phyloP scores from a whole-genome alignment of 2,329 filamentous ascomycete species.

The Emmonsiellopsis sp. region DNA sequence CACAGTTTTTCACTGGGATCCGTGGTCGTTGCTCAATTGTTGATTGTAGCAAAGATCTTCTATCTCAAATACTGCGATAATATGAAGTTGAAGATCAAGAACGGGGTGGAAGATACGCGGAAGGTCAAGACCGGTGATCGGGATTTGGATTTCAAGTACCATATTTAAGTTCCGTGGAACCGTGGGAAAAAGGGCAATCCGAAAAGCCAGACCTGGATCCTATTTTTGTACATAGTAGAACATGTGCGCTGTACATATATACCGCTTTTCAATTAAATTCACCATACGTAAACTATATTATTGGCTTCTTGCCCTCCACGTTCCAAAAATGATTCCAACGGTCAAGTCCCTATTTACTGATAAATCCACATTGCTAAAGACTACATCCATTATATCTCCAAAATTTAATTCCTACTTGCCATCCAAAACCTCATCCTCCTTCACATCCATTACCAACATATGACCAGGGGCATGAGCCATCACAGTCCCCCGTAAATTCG shows the following conservation, averaged over 20 bases:
- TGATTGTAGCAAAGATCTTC: conserved; percentile 33
- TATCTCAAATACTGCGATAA: conserved; percentile 38
- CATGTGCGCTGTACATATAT: no score
- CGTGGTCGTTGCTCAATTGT: conserved; percentile 24
- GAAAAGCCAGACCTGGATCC: not conserved
- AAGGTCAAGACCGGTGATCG: conserved; percentile 40
- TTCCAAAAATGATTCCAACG: no score
- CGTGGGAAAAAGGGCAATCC: not conserved
- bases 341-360: no score
- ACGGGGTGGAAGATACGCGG: conserved; percentile 36
- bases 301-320: no score
- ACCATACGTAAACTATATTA: no score
- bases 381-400: not conserved
- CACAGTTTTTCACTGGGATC: conserved; percentile 31
- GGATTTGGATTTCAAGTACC: conserved; percentile 42
- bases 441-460: conserved; percentile 51
- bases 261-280: no score
- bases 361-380: not conserved
- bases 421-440: not conserved
- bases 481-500: conserved; percentile 45
- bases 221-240: not conserved
- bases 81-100: conserved; percentile 30
- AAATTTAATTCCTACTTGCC: not conserved
- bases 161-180: conserved; percentile 14
- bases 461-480: conserved; percentile 55